These are phyloP conservation scores for Auricularia cornea DNA, from an alignment of 768 basidiomycete species.

Conservation along the genomic window DNA sequence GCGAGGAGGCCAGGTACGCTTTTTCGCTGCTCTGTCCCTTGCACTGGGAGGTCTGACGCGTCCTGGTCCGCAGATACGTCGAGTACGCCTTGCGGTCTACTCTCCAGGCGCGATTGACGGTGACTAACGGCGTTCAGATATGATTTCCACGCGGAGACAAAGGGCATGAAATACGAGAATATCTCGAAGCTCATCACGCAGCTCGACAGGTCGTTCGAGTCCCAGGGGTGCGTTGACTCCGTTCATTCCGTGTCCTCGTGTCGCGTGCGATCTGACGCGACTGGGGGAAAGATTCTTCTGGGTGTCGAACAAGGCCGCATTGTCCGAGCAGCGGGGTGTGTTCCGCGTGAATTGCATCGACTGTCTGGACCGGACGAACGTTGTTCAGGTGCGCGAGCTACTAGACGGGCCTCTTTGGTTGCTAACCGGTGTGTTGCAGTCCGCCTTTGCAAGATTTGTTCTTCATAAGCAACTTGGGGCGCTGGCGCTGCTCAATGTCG, in stretches of 20 bases:
- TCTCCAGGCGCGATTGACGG: neutral
- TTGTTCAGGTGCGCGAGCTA: slow-evolving; percentile 58
- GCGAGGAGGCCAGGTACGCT: slow-evolving; percentile 50
- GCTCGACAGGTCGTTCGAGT: slow-evolving; percentile 68
- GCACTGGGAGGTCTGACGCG: neutral
- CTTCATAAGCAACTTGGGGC: slow-evolving; percentile 68
- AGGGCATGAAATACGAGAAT: slow-evolving; percentile 94
- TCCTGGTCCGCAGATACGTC: slow-evolving; percentile 44
- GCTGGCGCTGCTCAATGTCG: slow-evolving; percentile 54
- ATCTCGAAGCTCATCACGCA: slow-evolving; percentile 65
- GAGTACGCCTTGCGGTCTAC: slow-evolving; percentile 26
- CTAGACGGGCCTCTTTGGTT: slow-evolving; percentile 3
- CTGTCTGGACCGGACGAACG: slow-evolving; percentile 91
- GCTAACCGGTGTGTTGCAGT: slow-evolving; percentile 28
- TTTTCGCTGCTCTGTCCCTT: neutral
- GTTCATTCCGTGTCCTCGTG: too few relatives aligned
- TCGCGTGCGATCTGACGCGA: too few relatives aligned
- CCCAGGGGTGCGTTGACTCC: slow-evolving; percentile 53
- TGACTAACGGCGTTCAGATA: slow-evolving; percentile 40
- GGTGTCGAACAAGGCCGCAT: slow-evolving; percentile 58
- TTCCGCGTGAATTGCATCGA: slow-evolving; percentile 95
- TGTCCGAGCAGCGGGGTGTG: slow-evolving; percentile 77
- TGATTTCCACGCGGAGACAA: slow-evolving; percentile 90
- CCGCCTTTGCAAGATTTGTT: slow-evolving; percentile 82
- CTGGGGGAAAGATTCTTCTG: slow-evolving; percentile 41